phyloP scores from a whole-genome alignment of 305 asterid genomes.

The Fraxinus velutina region DNA sequence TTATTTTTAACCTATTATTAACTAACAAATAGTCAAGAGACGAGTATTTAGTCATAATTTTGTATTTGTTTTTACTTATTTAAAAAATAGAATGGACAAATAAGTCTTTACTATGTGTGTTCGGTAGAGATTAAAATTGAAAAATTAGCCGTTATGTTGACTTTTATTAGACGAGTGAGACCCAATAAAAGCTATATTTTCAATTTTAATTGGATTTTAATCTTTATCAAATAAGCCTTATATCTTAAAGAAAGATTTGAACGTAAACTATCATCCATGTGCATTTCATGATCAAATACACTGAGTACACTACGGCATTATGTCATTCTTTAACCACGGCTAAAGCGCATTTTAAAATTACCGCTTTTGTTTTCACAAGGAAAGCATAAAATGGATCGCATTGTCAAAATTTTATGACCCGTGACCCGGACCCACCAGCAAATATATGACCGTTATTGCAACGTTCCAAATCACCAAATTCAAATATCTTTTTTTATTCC shows the following conservation, averaged over 20 bases:
- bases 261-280: too few relatives aligned
- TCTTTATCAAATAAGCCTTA: too few relatives aligned
- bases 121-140: too few relatives aligned
- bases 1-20: too few relatives aligned
- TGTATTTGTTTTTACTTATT: too few relatives aligned
- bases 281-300: neutral
- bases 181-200: too few relatives aligned
- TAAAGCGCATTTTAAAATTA: neutral
- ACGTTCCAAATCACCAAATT: constrained; percentile 36
- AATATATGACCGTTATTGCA: constrained; percentile 45
- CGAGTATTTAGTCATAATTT: neutral
- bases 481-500: constrained; percentile 6
- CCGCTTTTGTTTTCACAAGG: neutral
- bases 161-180: too few relatives aligned
- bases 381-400: neutral
- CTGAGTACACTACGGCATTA: neutral
- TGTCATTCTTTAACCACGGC: neutral
- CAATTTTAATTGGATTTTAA: too few relatives aligned
- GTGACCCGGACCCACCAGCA: constrained; percentile 23
- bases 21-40: neutral
- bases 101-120: neutral
- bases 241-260: too few relatives aligned
- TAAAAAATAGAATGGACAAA: neutral
- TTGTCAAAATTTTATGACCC: neutral
- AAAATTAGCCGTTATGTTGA: too few relatives aligned